phyloP scores from a whole-genome alignment of 306 rosid species.

The Dryas drummondii region DNA sequence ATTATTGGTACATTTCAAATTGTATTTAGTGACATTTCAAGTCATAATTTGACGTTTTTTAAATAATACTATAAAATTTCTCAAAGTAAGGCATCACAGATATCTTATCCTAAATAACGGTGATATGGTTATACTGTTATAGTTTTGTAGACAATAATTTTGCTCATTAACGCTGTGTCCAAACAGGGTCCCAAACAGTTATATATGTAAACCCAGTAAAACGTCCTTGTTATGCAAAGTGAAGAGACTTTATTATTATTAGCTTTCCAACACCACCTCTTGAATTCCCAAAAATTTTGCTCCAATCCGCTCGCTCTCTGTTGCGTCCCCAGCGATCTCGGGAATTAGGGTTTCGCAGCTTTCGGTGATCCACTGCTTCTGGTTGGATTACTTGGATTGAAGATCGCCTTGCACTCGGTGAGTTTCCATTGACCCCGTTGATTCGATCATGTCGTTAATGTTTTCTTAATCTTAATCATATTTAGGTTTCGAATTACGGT shows the following conservation, averaged over 20 bases:
- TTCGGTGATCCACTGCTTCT: not conserved
- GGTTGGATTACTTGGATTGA: not conserved
- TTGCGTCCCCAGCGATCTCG: constrained; percentile 29
- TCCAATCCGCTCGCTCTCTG: not conserved
- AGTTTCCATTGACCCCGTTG: constrained; percentile 24
- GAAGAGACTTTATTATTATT: not conserved
- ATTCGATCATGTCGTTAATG: not conserved
- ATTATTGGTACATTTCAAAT: too few relatives aligned
- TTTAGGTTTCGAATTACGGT: not conserved
- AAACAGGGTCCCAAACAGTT: not conserved
- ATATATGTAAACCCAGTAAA: not conserved
- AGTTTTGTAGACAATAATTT: too few relatives aligned
- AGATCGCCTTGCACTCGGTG: constrained; percentile 37
- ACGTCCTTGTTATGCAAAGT: constrained; percentile 11
- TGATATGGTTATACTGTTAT: too few relatives aligned
- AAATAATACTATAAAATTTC: too few relatives aligned
- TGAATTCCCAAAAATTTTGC: not conserved
- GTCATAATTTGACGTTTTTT: too few relatives aligned
- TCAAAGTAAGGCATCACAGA: too few relatives aligned
- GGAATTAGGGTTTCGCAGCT: constrained; percentile 28
- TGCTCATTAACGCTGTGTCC: not conserved
- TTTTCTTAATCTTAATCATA: not conserved
- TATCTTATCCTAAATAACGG: too few relatives aligned
- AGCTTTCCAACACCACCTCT: too few relatives aligned
- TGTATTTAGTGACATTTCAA: too few relatives aligned